Evolutionary conservation across 176 grass and related monocot genomes (phyloP), one percentile per base, ranked within the genome.

Genomic region (Oryza officinalis): DNA sequence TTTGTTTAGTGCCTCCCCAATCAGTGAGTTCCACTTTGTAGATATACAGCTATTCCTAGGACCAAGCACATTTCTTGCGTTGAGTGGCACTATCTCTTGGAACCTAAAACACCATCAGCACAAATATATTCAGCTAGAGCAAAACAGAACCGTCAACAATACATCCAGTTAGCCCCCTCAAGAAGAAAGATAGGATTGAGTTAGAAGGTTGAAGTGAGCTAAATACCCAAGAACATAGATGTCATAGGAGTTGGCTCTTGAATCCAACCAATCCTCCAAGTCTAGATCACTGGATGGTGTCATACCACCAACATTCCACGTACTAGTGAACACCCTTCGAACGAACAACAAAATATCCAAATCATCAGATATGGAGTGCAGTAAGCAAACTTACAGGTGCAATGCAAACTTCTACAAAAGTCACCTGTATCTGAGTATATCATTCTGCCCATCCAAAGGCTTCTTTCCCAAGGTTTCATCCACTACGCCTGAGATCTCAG

Each of bases 181-280:
- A 59, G 5, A 35, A 59, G 22, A 5, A 23, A 60, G 18, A 60
- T 20, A 60, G 54, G 54, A 60, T 60, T 60, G 54, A 46, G 44
- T 32, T 67, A 67, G 27, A 41, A 50, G 32, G 22, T 82, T 73
- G 59, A 88, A 57, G 43, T 73, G 57, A 66, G 30, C 17, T 44
- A 38, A 18, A 6, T 95, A 96, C 96, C 96, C 96, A 69, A 99
- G 85, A 83, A 99, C 96, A 75, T 99, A 99, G 23, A 99, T 99
- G 67, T 96, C 96, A 4, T 90, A 99, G 26, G 83, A 81, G 72
- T 86, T 86, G 67, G 76, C 63, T 17, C 71, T 68, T 33, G 84
- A 75, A 77, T 89, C 96, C 87, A 99, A 77, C 93, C 93, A 96
- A 86, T 99, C 89, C 52, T 95, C 91, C 91, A 99, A 92, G 45